Evolutionary conservation across 2,329 filamentous ascomycete species (phyloP).

Genomic region (Akanthomyces muscarius): DNA sequence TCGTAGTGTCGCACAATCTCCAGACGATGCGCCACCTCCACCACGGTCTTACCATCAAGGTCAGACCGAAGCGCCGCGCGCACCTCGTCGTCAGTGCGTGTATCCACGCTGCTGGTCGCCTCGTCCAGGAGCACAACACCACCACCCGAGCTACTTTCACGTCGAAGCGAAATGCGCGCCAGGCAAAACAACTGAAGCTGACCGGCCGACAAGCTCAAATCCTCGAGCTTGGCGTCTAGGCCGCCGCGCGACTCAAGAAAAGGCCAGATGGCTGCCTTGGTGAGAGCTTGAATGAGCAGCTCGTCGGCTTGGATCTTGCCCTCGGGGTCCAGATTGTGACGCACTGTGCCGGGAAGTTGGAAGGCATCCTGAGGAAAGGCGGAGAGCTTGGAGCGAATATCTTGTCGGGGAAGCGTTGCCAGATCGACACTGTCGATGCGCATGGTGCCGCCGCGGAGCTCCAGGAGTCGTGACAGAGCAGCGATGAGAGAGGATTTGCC

Average conservation of each 20-base stretch:
- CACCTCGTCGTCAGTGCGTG: conserved; percentile 26
- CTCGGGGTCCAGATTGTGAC: conserved; percentile 45
- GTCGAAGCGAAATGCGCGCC: conserved; percentile 40
- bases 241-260: conserved; percentile 35
- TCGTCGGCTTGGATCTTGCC: conserved; percentile 30
- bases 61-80: conserved; percentile 22
- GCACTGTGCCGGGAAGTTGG: conserved; percentile 41
- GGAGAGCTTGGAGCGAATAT: conserved; percentile 40
- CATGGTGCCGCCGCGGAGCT: conserved; percentile 36
- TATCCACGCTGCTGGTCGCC: conserved; percentile 31
- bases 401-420: conserved; percentile 36
- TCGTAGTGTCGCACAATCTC: conserved; percentile 28
- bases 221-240: conserved; percentile 32
- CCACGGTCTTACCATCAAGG: conserved; percentile 25
- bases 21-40: conserved; percentile 30
- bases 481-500: conserved; percentile 49
- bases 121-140: conserved; percentile 33
- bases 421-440: conserved; percentile 42
- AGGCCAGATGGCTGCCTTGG: conserved; percentile 40
- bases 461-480: conserved; percentile 45
- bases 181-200: conserved; percentile 47
- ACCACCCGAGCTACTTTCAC: conserved; percentile 16
- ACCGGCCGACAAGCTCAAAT: conserved; percentile 37
- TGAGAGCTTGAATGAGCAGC: conserved; percentile 38
- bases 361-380: conserved; percentile 48